Base-by-base conservation (phyloP, 257 asterid species). In the Marsdenia floribunda region DNA sequence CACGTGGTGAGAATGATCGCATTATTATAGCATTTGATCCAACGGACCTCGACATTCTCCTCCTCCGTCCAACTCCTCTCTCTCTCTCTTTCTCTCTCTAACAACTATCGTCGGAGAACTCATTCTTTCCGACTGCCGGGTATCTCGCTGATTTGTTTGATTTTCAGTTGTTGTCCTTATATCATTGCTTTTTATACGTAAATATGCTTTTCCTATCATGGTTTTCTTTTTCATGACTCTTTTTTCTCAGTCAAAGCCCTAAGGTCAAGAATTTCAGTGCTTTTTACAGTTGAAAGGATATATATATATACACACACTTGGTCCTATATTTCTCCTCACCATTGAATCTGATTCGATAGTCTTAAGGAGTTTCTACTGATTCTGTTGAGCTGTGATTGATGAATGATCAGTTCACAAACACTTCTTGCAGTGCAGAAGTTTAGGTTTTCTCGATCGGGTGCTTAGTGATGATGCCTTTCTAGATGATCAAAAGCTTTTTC, bases 1-100 rank as follows among this genome's bases (percentile, higher is more conserved):
- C 96, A 91, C 92, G 90, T 86, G 81, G 67, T 53, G 4, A 77
- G 2, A 15, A 42, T 70, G 75, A 84, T 81, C 86, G 74, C 87
- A 82, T 86, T 87, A 72, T 85, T 85, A 76, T 81, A 86, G 60
- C 86, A 83, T 80, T 81, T 79, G 86, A 89, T 85, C 91, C 86
- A 75, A 76, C 90, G 89, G 90, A 84, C 83, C 84, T 85, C 79
- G 81, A 49, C 84, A 54, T 71, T 80, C 80, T 54, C 84, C 55
- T 52, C 83, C 66, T 67, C 75, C 68, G 29, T 35, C 66, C 76
- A 16, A 14, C 1, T 21, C 66, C 21, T 65, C 78, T 24, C 44
- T 26, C 42, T 47, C 77, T 52, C 68, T 59, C 73, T 52, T 33
- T 46, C 70, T 59, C n/a, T 21, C 75, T 53, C 35, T 18, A 6